Conservation (phyloP, 2,329 filamentous ascomycete genomes). For the Beauveria sp. region DNA sequence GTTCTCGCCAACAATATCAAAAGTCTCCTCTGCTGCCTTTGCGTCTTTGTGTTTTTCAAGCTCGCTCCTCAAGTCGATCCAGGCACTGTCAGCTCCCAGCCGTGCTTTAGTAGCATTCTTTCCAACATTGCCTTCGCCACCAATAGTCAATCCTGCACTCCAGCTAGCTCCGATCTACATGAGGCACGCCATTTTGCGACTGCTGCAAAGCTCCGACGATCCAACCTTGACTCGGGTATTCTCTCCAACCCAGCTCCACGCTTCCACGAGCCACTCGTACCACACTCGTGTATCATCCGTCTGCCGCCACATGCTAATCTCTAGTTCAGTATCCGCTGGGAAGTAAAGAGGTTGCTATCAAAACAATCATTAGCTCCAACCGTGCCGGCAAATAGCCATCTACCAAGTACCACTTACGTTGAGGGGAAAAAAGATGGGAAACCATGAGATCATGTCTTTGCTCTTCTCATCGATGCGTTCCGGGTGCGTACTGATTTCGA, state of each 20-base stretch:
- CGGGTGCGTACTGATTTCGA: constrained; percentile 89
- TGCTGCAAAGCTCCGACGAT: constrained; percentile 59
- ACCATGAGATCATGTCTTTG: constrained; percentile 98
- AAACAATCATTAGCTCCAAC: neutral
- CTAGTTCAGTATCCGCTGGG: constrained; percentile 75
- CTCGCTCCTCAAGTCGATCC: neutral
- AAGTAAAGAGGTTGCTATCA: constrained; percentile 72
- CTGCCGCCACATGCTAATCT: constrained; percentile 91
- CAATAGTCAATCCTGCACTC: too few species aligned
- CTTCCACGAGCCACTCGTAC: constrained; percentile 97
- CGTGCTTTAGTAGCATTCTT: neutral
- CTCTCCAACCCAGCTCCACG: constrained; percentile 59
- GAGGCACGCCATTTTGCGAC: constrained; percentile 60
- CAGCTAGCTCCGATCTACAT: constrained; percentile 41
- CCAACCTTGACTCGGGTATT: constrained; percentile 57
- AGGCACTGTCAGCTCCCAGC: neutral
- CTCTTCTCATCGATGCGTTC: constrained; percentile 89
- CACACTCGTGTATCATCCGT: constrained; percentile 94
- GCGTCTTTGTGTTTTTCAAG: neutral
- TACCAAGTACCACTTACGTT: constrained; percentile 52
- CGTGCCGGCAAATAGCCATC: neutral
- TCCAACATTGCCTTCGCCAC: neutral
- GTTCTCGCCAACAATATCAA: neutral
- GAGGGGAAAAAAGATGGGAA: constrained; percentile 94
- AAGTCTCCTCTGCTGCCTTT: neutral